Percentiles rank a stretch among this genome's conserved stretches.
These are phyloP conservation scores for Chionographis japonica DNA, from an alignment of 106 monocot species.

Conservation along the genomic window DNA sequence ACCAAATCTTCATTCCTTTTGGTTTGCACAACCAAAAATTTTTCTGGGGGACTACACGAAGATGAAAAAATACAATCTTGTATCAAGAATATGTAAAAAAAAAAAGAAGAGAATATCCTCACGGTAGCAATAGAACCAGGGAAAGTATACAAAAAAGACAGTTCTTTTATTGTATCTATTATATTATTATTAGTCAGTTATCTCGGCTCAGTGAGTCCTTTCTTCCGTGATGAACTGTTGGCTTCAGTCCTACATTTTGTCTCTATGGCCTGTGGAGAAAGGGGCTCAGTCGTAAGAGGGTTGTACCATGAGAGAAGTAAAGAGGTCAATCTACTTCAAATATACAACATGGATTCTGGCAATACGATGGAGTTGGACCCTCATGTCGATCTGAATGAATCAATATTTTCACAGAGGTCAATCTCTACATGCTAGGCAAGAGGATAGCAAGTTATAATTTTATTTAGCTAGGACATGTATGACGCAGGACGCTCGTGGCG, in stretches of 20 bases:
- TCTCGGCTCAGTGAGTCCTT: not conserved
- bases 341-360: constrained; percentile 10
- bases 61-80: too few species aligned
- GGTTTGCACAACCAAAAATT: too few species aligned
- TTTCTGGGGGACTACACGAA: too few species aligned
- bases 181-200: not conserved
- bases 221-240: constrained; percentile 15
- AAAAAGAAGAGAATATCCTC: too few species aligned
- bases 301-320: not conserved
- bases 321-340: not conserved
- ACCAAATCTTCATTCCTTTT: too few species aligned
- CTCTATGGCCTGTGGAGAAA: constrained; percentile 9
- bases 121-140: too few species aligned
- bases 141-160: too few species aligned
- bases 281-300: not conserved
- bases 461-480: too few species aligned
- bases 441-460: constrained; percentile 2
- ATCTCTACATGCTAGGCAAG: not conserved
- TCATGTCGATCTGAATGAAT: constrained; percentile 14
- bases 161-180: too few species aligned
- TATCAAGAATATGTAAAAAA: too few species aligned
- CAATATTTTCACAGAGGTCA: constrained; percentile 12
- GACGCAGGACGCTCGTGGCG: too few species aligned
- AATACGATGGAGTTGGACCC: constrained; percentile 13
- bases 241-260: constrained; percentile 13